These are phyloP conservation scores for Podosphaera leucotricha DNA, from an alignment of 2,329 filamentous ascomycete species.

Conservation along the genomic window DNA sequence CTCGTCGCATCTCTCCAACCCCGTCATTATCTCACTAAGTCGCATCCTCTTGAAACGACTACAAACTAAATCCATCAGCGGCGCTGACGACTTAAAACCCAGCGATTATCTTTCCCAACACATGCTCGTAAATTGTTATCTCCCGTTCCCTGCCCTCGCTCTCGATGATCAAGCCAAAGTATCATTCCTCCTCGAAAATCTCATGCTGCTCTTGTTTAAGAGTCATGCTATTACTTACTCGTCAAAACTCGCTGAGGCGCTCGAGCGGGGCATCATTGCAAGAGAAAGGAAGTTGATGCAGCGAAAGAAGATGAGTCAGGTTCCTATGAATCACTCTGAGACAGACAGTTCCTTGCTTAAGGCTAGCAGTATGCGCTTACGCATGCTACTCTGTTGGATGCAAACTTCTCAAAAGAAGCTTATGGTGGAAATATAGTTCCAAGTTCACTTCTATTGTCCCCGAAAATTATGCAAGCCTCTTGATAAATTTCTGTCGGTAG, in stretches of 20 bases:
- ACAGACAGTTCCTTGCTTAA: slow-evolving; percentile 5
- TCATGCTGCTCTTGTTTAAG: slow-evolving; percentile 23
- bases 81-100: slow-evolving; percentile 14
- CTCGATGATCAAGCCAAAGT: slow-evolving; percentile 32
- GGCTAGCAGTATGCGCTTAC: slow-evolving; percentile 16
- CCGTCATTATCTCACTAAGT: slow-evolving; percentile 24
- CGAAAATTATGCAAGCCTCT: too few relatives aligned
- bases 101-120: slow-evolving; percentile 23
- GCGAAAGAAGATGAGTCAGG: slow-evolving; percentile 17
- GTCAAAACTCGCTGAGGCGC: slow-evolving; percentile 19
- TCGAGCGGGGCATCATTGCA: slow-evolving; percentile 27
- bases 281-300: slow-evolving; percentile 22
- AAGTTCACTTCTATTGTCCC: too few relatives aligned
- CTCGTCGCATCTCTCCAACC: slow-evolving; percentile 15
- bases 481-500: too few relatives aligned
- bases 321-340: not conserved
- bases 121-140: slow-evolving; percentile 27
- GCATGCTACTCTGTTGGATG: slow-evolving; percentile 7
- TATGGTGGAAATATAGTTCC: too few relatives aligned
- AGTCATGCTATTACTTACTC: slow-evolving; percentile 11
- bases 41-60: slow-evolving; percentile 28
- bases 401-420: not conserved
- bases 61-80: slow-evolving; percentile 17
- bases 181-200: slow-evolving; percentile 28
- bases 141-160: slow-evolving; percentile 28